Evolutionary conservation across 805 yeast genomes (phyloP).

Genomic region (Kuraishia capsulata): DNA sequence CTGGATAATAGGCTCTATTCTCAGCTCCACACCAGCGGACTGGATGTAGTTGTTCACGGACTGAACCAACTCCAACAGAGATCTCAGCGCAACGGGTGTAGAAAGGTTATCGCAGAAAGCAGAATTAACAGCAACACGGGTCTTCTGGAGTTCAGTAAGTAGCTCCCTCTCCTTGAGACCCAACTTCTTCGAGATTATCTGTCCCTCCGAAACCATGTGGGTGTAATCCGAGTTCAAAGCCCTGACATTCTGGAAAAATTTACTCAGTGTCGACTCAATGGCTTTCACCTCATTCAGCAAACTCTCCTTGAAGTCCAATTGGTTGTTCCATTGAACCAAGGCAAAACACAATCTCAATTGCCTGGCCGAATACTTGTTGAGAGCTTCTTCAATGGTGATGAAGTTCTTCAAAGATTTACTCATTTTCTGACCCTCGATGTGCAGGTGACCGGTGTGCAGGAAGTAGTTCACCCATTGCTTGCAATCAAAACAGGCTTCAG

Average conservation of each 20-base stretch:
- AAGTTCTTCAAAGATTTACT: slow-evolving; percentile 91
- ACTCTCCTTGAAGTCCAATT: slow-evolving; percentile 83
- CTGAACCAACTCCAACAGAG: slow-evolving; percentile 59
- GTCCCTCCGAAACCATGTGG: slow-evolving; percentile 37
- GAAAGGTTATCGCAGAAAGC: slow-evolving; percentile 87
- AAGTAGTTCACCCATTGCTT: slow-evolving; percentile 96
- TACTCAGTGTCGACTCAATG: slow-evolving; percentile 63
- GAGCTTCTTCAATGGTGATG: slow-evolving; percentile 88
- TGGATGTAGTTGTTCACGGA: slow-evolving; percentile 65
- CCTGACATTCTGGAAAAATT: slow-evolving; percentile 80
- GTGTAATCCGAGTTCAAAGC: slow-evolving; percentile 66
- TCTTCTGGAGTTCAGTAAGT: slow-evolving; percentile 33
- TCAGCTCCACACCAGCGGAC: slow-evolving; percentile 37
- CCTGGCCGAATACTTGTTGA: slow-evolving; percentile 59
- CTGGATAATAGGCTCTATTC: slow-evolving; percentile 58
- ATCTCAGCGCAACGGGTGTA: slow-evolving; percentile 65
- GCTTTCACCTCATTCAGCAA: slow-evolving; percentile 70
- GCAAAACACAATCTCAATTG: slow-evolving; percentile 90
- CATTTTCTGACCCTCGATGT: slow-evolving; percentile 98
- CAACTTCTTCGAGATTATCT: slow-evolving; percentile 53
- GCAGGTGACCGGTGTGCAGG: slow-evolving; percentile 94
- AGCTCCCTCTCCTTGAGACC: slow-evolving; percentile 46
- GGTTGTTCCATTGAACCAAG: slow-evolving; percentile 85
- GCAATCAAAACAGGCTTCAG: slow-evolving; percentile 86
- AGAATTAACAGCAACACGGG: slow-evolving; percentile 55